phyloP scores from a whole-genome alignment of 768 basidiomycete genomes.

The Kwoniella europaea region DNA sequence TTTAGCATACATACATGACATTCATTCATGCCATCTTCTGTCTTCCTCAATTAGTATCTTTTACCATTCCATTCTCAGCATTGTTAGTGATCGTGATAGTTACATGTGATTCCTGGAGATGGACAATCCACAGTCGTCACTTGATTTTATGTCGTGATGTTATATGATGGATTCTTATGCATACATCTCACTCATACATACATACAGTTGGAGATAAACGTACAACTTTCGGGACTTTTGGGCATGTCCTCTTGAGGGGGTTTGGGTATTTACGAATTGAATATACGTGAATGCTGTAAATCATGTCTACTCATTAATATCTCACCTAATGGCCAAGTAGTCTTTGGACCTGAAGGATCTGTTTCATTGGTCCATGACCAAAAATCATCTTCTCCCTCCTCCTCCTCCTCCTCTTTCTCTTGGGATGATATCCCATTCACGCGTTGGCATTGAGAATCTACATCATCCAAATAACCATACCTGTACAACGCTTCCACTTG shows the following conservation, averaged over 20 bases:
- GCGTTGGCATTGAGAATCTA: no score
- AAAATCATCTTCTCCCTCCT: conserved; percentile 18
- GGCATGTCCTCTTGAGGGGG: not conserved
- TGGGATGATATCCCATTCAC: no score
- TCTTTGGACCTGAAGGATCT: conserved; percentile 69
- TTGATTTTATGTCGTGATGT: no score
- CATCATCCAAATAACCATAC: not conserved
- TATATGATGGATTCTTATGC: no score
- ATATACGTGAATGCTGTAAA: conserved; percentile 91
- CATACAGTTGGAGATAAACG: not conserved
- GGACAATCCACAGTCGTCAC: no score
- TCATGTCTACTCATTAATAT: conserved; percentile 88
- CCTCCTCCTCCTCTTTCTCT: not conserved
- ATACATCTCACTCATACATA: no score
- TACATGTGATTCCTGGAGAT: no score
- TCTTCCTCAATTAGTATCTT: not conserved
- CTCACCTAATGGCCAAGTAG: conserved; percentile 96
- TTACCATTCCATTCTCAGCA: no score
- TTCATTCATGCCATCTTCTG: not conserved
- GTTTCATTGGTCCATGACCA: conserved; percentile 47
- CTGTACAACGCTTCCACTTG: conserved; percentile 59
- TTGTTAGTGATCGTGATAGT: no score
- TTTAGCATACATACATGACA: conserved; percentile 2
- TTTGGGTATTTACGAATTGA: conserved; percentile 65
- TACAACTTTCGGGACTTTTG: not conserved